Evolutionary conservation across 1,284 basidiomycete genomes (phyloP), one percentile per base, ranked within the genome.

Genomic region (Earliella scabrosa): DNA sequence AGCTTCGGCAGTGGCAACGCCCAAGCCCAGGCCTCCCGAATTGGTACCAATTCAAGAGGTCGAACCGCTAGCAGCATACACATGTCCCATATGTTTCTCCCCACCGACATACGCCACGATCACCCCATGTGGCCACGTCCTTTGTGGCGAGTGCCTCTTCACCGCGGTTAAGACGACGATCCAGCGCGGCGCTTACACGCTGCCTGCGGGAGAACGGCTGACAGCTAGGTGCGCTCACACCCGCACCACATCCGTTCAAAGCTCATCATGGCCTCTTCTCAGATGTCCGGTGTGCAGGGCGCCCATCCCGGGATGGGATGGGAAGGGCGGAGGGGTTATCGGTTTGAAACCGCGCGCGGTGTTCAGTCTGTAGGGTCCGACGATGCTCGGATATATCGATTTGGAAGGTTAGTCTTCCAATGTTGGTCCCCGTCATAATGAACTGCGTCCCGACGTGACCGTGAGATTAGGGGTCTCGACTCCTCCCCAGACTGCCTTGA

Each of bases 51-150:
- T 56, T 8, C 39, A 45, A 4, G 56, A 58, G 9, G 55, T 62
- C 2, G 83, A 88, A 48, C 82, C 79, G 0, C 77, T 92, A 16
- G 78, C 86, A 1, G 72, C 79, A 2, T 91, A 90, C 65, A 80
- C 79, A 0, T 92, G 90, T 65, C 90, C 90, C 5, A 87, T 92
- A 57, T 92, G 90, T 67, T 90, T 91, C 75, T 84, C 77, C 34
- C 79, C 87, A 1, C 90, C 90, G 1, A 83, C 81, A 0, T 85
- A 88, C 58, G 87, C 90, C 20, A 89, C 88, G 0, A 70, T 92
- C 50, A 90, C 88, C 0, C 88, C 87, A 0, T 92, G 90, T 61
- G 90, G 90, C 0, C 90, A 92, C 60, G 79, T 92, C 41, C 83
- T 84, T 59, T 92, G 90, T 61, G 90, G 88, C 1, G 75, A 82